Evolutionary conservation across 2,329 filamentous ascomycete genomes (phyloP).

Genomic region (Huntiella moniliformis): DNA sequence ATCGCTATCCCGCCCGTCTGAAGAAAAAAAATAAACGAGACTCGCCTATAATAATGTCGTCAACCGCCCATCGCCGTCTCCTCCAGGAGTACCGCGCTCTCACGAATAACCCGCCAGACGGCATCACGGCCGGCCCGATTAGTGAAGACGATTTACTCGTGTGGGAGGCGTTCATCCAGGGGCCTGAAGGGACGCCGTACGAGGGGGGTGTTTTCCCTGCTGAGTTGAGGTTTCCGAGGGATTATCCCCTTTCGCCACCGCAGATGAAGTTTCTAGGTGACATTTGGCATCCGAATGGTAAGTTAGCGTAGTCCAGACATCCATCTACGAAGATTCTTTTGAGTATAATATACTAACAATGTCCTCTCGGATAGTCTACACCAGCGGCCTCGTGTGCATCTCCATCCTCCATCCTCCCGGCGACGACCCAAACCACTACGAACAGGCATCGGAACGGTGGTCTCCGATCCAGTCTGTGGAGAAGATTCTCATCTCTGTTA

Average conservation of each 20-base stretch:
- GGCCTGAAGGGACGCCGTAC: constrained; percentile 87
- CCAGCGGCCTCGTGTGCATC: constrained; percentile 84
- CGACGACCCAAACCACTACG: constrained; percentile 96
- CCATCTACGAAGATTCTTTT: background rate
- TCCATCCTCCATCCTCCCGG: constrained; percentile 94
- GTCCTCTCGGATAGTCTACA: constrained; percentile 46
- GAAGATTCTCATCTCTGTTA: constrained; percentile 90
- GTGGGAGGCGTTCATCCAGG: constrained; percentile 94
- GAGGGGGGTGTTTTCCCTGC: constrained; percentile 92
- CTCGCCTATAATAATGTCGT: constrained; percentile 29
- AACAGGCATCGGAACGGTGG: constrained; percentile 89
- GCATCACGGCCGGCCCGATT: constrained; percentile 85
- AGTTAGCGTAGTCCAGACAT: constrained; percentile 12
- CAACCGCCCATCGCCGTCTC: constrained; percentile 57
- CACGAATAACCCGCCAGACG: constrained; percentile 87
- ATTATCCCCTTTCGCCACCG: constrained; percentile 91
- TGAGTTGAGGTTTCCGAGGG: constrained; percentile 82
- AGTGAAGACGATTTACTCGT: constrained; percentile 87
- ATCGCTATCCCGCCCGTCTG: too few species aligned
- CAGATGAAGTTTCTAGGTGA: constrained; percentile 91
- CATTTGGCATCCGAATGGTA: constrained; percentile 94
- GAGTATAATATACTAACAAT: background rate
- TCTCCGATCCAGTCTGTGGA: constrained; percentile 93
- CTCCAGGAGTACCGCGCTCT: constrained; percentile 93
- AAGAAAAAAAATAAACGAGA: too few species aligned